These are phyloP conservation scores for Phytophthora sojae DNA, from an alignment of 352 stramenopile genomes.

Conservation along the genomic window DNA sequence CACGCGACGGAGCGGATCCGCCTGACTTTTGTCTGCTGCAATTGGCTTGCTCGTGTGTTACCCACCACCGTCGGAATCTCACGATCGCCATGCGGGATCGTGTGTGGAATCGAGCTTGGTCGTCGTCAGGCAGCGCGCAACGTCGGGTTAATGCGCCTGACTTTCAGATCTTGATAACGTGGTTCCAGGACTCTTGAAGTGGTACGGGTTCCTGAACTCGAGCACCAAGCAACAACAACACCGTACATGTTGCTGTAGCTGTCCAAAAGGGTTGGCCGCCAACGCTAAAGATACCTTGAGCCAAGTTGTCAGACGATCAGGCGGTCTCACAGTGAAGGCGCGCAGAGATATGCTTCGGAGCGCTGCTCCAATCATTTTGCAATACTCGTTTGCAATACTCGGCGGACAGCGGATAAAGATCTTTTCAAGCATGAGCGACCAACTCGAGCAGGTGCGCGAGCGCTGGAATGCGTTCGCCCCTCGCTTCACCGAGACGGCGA, in stretches of 20 bases:
- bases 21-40: slow-evolving; percentile 1
- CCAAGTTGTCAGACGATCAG: background rate
- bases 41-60: background rate
- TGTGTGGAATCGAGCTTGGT: background rate
- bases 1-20: background rate
- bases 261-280: too few species aligned
- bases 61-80: slow-evolving; percentile 1
- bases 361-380: slow-evolving; percentile 2
- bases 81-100: background rate
- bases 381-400: background rate
- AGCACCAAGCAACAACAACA: too few species aligned
- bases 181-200: too few species aligned
- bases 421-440: background rate
- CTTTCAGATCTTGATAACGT: too few species aligned
- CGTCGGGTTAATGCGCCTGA: background rate
- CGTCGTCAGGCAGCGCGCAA: too few species aligned
- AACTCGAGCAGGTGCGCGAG: slow-evolving; percentile 24
- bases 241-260: too few species aligned
- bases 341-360: background rate
- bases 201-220: too few species aligned
- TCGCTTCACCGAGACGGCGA: slow-evolving; percentile 55
- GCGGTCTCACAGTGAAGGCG: too few species aligned
- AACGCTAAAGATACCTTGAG: too few species aligned
- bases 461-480: slow-evolving; percentile 49
- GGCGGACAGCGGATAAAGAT: background rate